phyloP scores from a whole-genome alignment of 1,139 yeast genomes.

The Debaryomyces udenii region DNA sequence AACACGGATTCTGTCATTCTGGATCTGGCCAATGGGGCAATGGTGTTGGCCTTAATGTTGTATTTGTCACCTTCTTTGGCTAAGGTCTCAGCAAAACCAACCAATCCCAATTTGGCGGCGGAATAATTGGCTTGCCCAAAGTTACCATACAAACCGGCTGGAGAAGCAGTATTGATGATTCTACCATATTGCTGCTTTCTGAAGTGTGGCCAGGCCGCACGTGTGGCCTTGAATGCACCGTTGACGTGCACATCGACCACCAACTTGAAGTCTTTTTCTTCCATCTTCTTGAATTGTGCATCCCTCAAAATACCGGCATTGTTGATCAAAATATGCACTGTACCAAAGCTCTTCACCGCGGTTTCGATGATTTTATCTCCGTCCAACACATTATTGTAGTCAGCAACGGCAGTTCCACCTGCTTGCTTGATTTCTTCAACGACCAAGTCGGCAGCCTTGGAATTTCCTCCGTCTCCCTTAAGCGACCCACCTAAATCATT shows the following conservation, averaged over 20 bases:
- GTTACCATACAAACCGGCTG: conserved; percentile 96
- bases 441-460: conserved; percentile 82
- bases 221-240: conserved; percentile 85
- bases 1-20: conserved; percentile 93
- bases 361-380: conserved; percentile 87
- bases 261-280: conserved; percentile 74
- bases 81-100: conserved; percentile 90
- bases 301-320: conserved; percentile 94
- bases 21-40: conserved; percentile 94
- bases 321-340: conserved; percentile 86
- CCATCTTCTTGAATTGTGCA: conserved; percentile 78
- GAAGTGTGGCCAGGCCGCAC: conserved; percentile 93
- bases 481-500: conserved; percentile 91
- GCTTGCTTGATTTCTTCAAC: conserved; percentile 76
- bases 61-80: conserved; percentile 91
- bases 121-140: conserved; percentile 97
- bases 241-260: conserved; percentile 86
- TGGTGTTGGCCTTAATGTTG: conserved; percentile 81
- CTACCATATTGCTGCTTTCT: conserved; percentile 86
- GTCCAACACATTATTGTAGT: conserved; percentile 86
- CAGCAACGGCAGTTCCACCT: conserved; percentile 92
- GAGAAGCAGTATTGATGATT: conserved; percentile 88
- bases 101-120: conserved; percentile 88
- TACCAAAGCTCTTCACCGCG: conserved; percentile 84
- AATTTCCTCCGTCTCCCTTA: conserved; percentile 66